Conservation (phyloP, 116 monocot species). For the Trichopus zeylanicus region DNA sequence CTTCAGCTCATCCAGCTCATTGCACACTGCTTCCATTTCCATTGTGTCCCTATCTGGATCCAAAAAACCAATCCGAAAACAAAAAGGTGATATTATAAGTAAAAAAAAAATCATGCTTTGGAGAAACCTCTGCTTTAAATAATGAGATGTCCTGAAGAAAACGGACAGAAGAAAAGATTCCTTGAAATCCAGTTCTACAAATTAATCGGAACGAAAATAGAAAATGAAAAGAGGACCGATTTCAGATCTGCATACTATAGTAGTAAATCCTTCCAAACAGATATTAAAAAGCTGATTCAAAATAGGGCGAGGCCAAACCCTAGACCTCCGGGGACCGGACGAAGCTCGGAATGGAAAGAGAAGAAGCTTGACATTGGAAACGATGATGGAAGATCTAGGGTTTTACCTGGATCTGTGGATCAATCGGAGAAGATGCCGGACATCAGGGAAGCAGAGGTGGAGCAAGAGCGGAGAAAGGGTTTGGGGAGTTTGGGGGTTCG, state of each 20-base stretch:
- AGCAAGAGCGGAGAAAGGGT: neutral
- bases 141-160: no score
- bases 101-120: neutral
- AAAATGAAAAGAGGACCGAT: no score
- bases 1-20: conserved; percentile 49
- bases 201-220: no score
- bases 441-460: neutral
- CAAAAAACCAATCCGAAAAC: neutral
- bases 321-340: neutral
- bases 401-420: neutral
- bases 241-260: no score
- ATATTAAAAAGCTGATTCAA: no score
- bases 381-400: neutral
- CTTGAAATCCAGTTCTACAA: no score
- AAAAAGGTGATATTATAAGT: neutral
- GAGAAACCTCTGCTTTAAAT: neutral
- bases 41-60: neutral
- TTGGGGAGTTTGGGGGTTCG: neutral
- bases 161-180: no score
- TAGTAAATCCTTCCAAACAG: no score
- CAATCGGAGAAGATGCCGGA: neutral
- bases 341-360: conserved; percentile 1
- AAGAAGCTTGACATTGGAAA: neutral
- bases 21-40: conserved; percentile 14
- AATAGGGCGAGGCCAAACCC: no score